Evolutionary conservation across 176 grass and related monocot genomes (phyloP), one percentile per base, ranked within the genome.

Genomic region (Lolium perenne): DNA sequence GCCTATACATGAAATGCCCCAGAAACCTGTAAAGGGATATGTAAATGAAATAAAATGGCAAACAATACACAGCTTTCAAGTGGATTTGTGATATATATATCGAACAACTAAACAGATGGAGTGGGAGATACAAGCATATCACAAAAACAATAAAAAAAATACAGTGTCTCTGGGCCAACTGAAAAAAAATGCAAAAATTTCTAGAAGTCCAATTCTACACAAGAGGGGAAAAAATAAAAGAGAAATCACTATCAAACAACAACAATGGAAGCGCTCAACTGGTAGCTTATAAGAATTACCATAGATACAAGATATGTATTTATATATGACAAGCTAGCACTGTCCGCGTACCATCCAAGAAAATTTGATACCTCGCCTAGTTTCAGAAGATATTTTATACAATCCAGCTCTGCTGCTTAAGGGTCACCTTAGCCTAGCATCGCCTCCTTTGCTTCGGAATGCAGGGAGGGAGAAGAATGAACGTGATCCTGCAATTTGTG

Each of bases 391-490:
- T 69, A 86, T 86, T 88, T 51, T 82, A 89, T 92, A 85, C 84
- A 90, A 83, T 67, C 23, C 48, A 62, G 66, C 45, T 60, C 79
- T 47, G 74, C 63, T 86, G 73, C 71, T 80, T 67, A 67, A 81
- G 47, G 63, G 40, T 96, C 89, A 99, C 87, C 97, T 96, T 41
- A 91, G 92, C 85, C 87, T 99, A 62, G 90, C 91, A 87, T 99
- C 97, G 12, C 78, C 91, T 82, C 90, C 97, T 82, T 99, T 99
- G 92, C 83, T 97, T 80, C 97, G 85, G 76, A 99, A 97, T 41
- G 94, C 87, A 45, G 97, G 80, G 74, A 96, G 83, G 76, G 94
- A 97, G 80, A 99, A 99, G 85, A 99, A 99, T 59, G 97, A 99
- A 18, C 94, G 94, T 22, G 97, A 90, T 18, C 86, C 97, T 96